Evolutionary conservation across 2,329 filamentous ascomycete species (phyloP).

Genomic region (Gremmenia infestans): DNA sequence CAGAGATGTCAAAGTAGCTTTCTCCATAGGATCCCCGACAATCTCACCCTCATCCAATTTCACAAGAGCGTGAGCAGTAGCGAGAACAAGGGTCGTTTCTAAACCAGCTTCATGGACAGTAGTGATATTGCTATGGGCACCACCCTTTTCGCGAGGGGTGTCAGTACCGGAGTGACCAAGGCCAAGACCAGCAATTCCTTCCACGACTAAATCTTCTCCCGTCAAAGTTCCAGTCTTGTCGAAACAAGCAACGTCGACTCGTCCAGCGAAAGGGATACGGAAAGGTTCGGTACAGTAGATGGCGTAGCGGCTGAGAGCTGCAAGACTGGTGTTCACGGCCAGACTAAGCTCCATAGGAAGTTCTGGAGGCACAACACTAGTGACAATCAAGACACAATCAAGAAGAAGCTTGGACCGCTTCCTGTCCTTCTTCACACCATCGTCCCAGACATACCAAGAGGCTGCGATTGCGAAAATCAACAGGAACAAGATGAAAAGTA

Average conservation of each 20-base stretch:
- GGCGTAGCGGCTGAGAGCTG: conserved; percentile 87
- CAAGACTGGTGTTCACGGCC: conserved; percentile 95
- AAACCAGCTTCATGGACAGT: conserved; percentile 65
- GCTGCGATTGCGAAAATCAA: conserved; percentile 94
- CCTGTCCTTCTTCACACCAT: conserved; percentile 88
- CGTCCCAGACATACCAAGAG: conserved; percentile 98
- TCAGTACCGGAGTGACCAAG: conserved; percentile 63
- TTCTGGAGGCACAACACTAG: conserved; percentile 96
- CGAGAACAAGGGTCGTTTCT: conserved; percentile 87
- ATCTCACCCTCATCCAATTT: conserved; percentile 96
- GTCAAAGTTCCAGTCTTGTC: conserved; percentile 98
- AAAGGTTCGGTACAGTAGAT: conserved; percentile 99
- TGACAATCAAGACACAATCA: conserved; percentile 96
- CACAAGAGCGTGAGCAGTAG: conserved; percentile 90
- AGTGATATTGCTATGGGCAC: conserved; percentile 75
- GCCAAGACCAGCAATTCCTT: conserved; percentile 87
- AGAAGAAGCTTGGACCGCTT: conserved; percentile 96
- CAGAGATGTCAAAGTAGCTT: conserved; percentile 82
- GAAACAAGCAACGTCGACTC: conserved; percentile 94
- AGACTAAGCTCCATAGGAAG: conserved; percentile 96
- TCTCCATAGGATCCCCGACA: conserved; percentile 98
- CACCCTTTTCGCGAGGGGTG: conserved; percentile 65
- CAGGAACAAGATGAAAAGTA: conserved; percentile 97
- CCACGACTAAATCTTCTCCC: conserved; percentile 92
- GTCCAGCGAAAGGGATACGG: conserved; percentile 92